Evolutionary conservation across 495 filamentous ascomycete genomes (phyloP).

Genomic region (Penicillium soppii): DNA sequence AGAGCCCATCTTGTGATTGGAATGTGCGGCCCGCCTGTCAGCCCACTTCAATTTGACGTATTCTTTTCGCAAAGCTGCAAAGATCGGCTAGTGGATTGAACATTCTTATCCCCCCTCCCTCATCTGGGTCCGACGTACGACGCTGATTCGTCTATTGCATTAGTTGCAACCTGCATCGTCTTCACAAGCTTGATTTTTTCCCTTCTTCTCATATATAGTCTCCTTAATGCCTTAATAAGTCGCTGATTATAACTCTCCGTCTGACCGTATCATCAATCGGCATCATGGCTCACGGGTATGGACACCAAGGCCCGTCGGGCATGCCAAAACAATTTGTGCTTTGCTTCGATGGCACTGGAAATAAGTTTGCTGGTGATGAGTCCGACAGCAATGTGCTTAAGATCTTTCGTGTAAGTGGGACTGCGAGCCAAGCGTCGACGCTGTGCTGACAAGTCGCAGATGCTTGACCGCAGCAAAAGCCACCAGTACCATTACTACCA

Average conservation of each 20-base stretch:
- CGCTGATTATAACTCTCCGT: not conserved
- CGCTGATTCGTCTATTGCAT: slow-evolving; percentile 5
- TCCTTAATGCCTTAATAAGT: not conserved
- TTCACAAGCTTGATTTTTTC: not conserved
- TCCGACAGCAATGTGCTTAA: slow-evolving; percentile 88
- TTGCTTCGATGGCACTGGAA: slow-evolving; percentile 89
- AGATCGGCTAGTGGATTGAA: slow-evolving; percentile 21
- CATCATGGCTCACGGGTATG: slow-evolving; percentile 15
- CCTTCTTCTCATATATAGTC: slow-evolving; percentile 1
- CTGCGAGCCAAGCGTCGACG: not conserved
- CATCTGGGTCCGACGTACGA: not conserved
- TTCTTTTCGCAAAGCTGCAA: slow-evolving; percentile 20
- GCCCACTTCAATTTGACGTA: slow-evolving; percentile 26
- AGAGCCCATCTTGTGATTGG: slow-evolving; percentile 1
- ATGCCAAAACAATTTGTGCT: slow-evolving; percentile 62
- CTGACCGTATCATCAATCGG: not conserved
- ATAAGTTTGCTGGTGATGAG: slow-evolving; percentile 79
- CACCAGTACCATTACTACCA: slow-evolving; percentile 44
- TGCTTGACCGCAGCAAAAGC: slow-evolving; percentile 56
- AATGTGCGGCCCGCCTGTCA: slow-evolving; percentile 16
- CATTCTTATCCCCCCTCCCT: slow-evolving; percentile 14
- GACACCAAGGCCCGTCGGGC: slow-evolving; percentile 11
- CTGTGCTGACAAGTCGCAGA: slow-evolving; percentile 24
- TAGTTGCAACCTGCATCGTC: not conserved
- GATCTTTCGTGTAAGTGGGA: slow-evolving; percentile 60